These are phyloP conservation scores for Monilinia vaccinii-corymbosi DNA, from an alignment of 2,329 filamentous ascomycete species.

Conservation along the genomic window DNA sequence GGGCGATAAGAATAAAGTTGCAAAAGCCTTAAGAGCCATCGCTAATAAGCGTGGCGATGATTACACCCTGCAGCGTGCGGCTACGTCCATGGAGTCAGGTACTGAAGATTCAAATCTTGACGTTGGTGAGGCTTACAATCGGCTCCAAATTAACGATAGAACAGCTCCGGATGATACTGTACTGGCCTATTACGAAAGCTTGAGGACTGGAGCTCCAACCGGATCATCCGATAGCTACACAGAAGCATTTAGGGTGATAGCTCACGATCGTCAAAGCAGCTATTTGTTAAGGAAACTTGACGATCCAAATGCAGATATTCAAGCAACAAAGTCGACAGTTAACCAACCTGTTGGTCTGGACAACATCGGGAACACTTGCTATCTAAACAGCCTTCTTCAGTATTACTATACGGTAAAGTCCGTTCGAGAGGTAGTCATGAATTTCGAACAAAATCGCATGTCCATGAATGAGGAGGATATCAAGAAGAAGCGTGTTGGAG, in stretches of 20 bases:
- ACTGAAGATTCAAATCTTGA: slow-evolving; percentile 18
- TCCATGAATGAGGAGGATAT: slow-evolving; percentile 56
- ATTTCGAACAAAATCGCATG: slow-evolving; percentile 64
- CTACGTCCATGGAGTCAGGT: slow-evolving; percentile 23
- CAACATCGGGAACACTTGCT: slow-evolving; percentile 97
- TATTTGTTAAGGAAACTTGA: slow-evolving; percentile 29
- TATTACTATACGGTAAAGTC: slow-evolving; percentile 87
- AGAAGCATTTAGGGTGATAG: slow-evolving; percentile 28
- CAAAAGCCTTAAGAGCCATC: slow-evolving; percentile 26
- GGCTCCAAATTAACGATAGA: slow-evolving; percentile 25
- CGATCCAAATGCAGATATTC: slow-evolving; percentile 28
- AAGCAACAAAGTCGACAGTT: slow-evolving; percentile 21
- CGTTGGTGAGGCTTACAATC: slow-evolving; percentile 27
- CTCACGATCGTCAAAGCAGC: slow-evolving; percentile 25
- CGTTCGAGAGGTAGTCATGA: slow-evolving; percentile 69
- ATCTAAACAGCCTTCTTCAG: slow-evolving; percentile 91
- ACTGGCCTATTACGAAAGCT: slow-evolving; percentile 26
- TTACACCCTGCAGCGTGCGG: slow-evolving; percentile 22
- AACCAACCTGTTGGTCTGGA: slow-evolving; percentile 74
- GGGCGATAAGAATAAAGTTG: slow-evolving; percentile 26
- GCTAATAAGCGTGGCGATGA: slow-evolving; percentile 23
- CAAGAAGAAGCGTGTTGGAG: slow-evolving; percentile 63
- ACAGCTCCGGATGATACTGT: slow-evolving; percentile 27
- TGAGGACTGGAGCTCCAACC: slow-evolving; percentile 21
- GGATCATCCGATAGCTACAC: slow-evolving; percentile 27